A percentile compares a stretch with the other conserved stretches of the same genome.
phyloP scores from a whole-genome alignment of 1,139 yeast species.

The Pichia cactophila region DNA sequence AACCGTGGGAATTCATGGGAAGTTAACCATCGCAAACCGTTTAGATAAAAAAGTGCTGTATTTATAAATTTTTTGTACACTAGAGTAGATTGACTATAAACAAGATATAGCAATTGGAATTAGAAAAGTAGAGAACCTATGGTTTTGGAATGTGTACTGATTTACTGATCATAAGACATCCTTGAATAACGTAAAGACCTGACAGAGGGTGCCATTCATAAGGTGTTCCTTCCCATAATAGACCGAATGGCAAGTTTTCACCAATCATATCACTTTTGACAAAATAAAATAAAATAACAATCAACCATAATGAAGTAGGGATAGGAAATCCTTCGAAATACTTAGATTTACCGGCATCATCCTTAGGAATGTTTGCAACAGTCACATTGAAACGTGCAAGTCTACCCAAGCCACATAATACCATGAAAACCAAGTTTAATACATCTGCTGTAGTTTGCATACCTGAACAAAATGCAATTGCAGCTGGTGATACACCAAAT shows the following conservation, averaged over 20 bases:
- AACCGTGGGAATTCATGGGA: constrained; percentile 7
- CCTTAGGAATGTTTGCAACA: constrained; percentile 87
- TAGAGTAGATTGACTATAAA: neutral
- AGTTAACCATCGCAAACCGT: constrained; percentile 12
- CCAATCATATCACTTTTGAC: constrained; percentile 41
- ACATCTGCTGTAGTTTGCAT: constrained; percentile 79
- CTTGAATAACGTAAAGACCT: constrained; percentile 62
- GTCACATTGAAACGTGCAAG: constrained; percentile 94
- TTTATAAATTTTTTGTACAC: neutral
- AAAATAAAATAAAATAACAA: constrained; percentile 60
- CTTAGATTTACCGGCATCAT: constrained; percentile 69
- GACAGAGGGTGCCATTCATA: constrained; percentile 72
- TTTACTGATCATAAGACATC: constrained; percentile 88
- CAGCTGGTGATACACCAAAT: constrained; percentile 90
- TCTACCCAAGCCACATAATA: constrained; percentile 87
- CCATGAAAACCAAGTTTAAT: constrained; percentile 71
- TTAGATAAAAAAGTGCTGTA: constrained; percentile 3
- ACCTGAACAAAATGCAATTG: constrained; percentile 87
- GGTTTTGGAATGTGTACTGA: constrained; percentile 87
- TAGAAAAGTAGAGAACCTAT: constrained; percentile 26
- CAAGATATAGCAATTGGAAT: neutral
- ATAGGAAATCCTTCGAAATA: constrained; percentile 93
- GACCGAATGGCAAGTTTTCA: constrained; percentile 56
- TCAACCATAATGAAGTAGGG: constrained; percentile 78
- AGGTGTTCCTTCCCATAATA: constrained; percentile 42